Percentiles rank a stretch among this genome's conserved stretches.
phyloP scores from a whole-genome alignment of 257 asterid species.

The Solanum pimpinellifolium region DNA sequence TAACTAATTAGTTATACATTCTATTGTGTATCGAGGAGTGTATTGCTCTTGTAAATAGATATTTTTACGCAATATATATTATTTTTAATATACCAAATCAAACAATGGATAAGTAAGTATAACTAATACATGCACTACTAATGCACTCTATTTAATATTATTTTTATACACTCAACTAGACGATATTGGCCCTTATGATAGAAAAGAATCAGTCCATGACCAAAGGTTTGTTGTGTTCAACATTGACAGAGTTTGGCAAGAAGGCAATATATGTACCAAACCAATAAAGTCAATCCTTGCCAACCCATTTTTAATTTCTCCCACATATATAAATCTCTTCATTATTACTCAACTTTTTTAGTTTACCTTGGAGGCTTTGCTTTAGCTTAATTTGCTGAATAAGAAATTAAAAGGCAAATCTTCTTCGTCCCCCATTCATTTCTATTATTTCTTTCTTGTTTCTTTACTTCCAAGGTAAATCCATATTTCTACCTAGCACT shows the following conservation, averaged over 20 bases:
- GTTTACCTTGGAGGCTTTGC: constrained; percentile 3
- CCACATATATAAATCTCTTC: constrained; percentile 17
- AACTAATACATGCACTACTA: too few species aligned
- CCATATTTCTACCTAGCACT: background rate
- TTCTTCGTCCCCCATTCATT: background rate
- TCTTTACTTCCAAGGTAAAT: background rate
- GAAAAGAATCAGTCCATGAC: background rate
- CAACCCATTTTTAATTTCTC: background rate
- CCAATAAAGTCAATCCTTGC: constrained; percentile 40
- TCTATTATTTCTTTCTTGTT: background rate
- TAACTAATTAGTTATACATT: too few species aligned
- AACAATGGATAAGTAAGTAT: too few species aligned
- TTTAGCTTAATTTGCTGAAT: constrained; percentile 39
- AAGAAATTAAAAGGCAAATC: constrained; percentile 39
- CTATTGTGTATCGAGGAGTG: too few species aligned
- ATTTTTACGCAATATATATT: too few species aligned
- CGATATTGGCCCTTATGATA: background rate
- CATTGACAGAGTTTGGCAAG: constrained; percentile 39
- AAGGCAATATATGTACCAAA: constrained; percentile 22
- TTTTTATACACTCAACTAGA: too few species aligned
- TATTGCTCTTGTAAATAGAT: too few species aligned
- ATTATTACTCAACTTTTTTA: constrained; percentile 3
- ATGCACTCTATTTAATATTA: too few species aligned
- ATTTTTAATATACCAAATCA: too few species aligned
- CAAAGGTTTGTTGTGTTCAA: background rate